A percentile compares a stretch with the other conserved stretches of the same genome.
Evolutionary conservation across 768 basidiomycete species (phyloP).

Genomic region (Kwoniella sp.): DNA sequence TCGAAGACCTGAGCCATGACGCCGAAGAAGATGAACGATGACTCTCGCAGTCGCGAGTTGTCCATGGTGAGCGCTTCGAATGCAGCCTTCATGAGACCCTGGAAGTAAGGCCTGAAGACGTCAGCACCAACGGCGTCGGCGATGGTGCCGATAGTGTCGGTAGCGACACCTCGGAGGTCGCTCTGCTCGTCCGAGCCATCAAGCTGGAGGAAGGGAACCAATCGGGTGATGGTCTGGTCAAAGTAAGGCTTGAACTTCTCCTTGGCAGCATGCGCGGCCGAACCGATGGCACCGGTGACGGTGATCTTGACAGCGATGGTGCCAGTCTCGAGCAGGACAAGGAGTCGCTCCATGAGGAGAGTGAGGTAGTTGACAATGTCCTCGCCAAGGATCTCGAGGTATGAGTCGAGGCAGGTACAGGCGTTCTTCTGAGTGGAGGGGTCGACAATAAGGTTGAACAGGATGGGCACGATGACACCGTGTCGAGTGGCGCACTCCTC

Average conservation of each 20-base stretch:
- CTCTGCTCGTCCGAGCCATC: constrained; percentile 80
- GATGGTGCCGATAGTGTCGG: constrained; percentile 98
- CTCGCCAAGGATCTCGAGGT: constrained; percentile 84
- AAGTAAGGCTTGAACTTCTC: constrained; percentile 90
- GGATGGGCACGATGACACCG: constrained; percentile 72
- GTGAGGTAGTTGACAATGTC: constrained; percentile 88
- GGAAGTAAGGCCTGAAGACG: constrained; percentile 88
- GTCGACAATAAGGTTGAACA: constrained; percentile 87
- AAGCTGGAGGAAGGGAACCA: constrained; percentile 82
- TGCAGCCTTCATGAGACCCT: constrained; percentile 91
- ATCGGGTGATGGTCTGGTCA: constrained; percentile 77
- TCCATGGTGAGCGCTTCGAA: constrained; percentile 84
- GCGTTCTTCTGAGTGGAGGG: constrained; percentile 80
- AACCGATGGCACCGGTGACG: constrained; percentile 95
- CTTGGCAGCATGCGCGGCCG: constrained; percentile 93
- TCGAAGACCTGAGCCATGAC: constrained; percentile 97
- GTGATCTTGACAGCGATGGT: constrained; percentile 85
- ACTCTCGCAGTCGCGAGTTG: constrained; percentile 77
- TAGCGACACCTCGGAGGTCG: constrained; percentile 92
- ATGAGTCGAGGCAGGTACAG: constrained; percentile 93
- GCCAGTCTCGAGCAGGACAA: constrained; percentile 76
- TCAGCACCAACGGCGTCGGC: constrained; percentile 95
- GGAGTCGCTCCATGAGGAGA: constrained; percentile 90
- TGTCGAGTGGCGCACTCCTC: constrained; percentile 86
- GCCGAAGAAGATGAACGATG: constrained; percentile 96